Evolutionary conservation across 139 green algal species (phyloP).

Genomic region (Coccomyxa sp.): DNA sequence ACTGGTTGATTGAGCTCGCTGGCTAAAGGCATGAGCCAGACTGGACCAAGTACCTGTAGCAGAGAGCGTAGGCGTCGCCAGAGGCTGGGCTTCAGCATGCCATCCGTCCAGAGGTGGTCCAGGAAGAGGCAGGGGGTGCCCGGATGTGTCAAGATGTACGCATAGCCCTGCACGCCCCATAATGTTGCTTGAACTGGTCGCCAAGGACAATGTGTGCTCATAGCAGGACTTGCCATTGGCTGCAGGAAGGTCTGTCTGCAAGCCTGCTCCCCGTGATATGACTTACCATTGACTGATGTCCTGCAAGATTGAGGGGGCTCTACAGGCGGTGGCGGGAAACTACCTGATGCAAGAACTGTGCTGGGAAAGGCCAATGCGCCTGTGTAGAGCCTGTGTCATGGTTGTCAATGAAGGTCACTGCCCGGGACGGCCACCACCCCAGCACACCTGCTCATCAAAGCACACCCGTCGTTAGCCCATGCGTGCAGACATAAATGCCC

Average conservation of each 20-base stretch:
- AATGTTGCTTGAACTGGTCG: too few relatives aligned
- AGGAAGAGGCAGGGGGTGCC: constrained; percentile 76
- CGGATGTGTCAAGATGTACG: constrained; percentile 93
- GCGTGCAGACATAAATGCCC: too few relatives aligned
- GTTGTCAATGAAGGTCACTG: constrained; percentile 74
- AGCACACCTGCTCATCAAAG: constrained; percentile 62
- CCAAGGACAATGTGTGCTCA: constrained; percentile 2
- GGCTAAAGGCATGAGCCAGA: too few relatives aligned
- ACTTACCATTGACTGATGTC: too few relatives aligned
- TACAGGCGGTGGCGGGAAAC: too few relatives aligned
- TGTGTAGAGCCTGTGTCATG: constrained; percentile 45
- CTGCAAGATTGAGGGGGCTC: too few relatives aligned
- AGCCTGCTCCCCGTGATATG: too few relatives aligned
- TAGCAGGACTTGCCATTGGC: neutral
- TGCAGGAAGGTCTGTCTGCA: too few relatives aligned
- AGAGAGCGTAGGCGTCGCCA: constrained; percentile 6
- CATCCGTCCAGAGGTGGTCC: constrained; percentile 65
- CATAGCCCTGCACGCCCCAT: constrained; percentile 80
- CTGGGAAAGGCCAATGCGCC: constrained; percentile 75
- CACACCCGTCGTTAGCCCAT: too few relatives aligned
- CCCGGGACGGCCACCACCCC: constrained; percentile 52
- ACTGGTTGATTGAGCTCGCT: too few relatives aligned
- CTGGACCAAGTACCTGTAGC: too few relatives aligned
- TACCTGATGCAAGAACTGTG: constrained; percentile 23
- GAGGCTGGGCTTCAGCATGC: constrained; percentile 7